Evolutionary conservation across 768 basidiomycete genomes (phyloP).

Genomic region (Lentinus tigrinus): DNA sequence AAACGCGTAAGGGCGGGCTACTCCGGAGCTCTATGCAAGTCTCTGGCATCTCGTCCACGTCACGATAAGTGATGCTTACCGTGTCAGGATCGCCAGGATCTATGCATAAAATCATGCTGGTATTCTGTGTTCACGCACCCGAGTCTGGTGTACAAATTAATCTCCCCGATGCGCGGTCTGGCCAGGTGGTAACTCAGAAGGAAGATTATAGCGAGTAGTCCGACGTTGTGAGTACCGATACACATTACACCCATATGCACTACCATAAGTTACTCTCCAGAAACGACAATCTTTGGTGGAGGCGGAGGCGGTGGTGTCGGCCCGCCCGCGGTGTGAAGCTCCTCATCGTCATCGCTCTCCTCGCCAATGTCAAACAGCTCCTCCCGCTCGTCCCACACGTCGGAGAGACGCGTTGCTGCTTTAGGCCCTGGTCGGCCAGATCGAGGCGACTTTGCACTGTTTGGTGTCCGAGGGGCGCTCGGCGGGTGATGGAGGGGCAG

Average conservation of each 20-base stretch:
- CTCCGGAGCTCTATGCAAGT: too few relatives aligned
- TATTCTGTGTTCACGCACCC: too few relatives aligned
- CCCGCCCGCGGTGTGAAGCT: slow-evolving; percentile 3
- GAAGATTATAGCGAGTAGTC: not conserved
- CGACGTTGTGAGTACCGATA: not conserved
- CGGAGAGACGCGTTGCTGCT: slow-evolving; percentile 40
- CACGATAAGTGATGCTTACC: too few relatives aligned
- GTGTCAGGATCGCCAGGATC: too few relatives aligned
- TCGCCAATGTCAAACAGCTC: slow-evolving; percentile 70
- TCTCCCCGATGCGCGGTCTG: too few relatives aligned
- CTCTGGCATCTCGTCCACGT: too few relatives aligned
- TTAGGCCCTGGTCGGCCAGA: slow-evolving; percentile 11
- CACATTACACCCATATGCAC: not conserved
- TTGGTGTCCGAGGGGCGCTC: slow-evolving; percentile 8
- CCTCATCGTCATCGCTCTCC: slow-evolving; percentile 56
- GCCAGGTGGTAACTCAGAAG: not conserved
- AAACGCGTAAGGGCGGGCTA: too few relatives aligned
- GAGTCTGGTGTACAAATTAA: too few relatives aligned
- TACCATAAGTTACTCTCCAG: slow-evolving; percentile 5
- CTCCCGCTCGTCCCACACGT: slow-evolving; percentile 80
- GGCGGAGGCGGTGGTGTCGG: slow-evolving; percentile 20
- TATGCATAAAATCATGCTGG: too few relatives aligned
- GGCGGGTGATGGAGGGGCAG: slow-evolving; percentile 49
- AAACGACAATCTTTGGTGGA: slow-evolving; percentile 24
- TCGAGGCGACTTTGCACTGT: slow-evolving; percentile 9